These are phyloP conservation scores for Marchantia polymorpha DNA, from an alignment of 225 moss, liverwort and hornwort species.

Conservation along the genomic window DNA sequence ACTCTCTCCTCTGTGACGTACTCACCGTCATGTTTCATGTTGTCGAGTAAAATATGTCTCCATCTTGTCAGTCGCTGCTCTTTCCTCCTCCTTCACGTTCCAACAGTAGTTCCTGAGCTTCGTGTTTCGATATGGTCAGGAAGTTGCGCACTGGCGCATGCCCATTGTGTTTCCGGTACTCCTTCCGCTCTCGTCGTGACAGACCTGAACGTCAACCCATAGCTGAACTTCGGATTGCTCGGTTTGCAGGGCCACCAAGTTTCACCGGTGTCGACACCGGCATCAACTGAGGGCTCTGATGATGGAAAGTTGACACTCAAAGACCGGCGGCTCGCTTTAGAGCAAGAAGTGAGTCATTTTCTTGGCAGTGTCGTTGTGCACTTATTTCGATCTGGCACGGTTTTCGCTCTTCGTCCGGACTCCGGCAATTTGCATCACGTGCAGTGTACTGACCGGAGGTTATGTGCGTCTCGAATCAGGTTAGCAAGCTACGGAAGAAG, in stretches of 20 bases:
- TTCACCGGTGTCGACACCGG: slow-evolving; percentile 41
- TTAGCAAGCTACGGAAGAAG: slow-evolving; percentile 44
- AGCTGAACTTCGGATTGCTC: not conserved
- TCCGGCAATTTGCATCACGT: not conserved
- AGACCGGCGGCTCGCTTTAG: slow-evolving; percentile 43
- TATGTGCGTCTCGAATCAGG: slow-evolving; percentile 13
- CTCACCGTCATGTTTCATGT: not conserved
- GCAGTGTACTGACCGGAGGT: not conserved
- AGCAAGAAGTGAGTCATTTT: slow-evolving; percentile 35
- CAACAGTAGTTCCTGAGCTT: not conserved
- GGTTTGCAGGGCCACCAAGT: slow-evolving; percentile 41
- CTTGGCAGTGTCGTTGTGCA: not conserved
- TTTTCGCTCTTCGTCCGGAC: not conserved
- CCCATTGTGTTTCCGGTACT: not conserved
- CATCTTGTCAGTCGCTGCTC: too few species aligned
- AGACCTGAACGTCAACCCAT: not conserved
- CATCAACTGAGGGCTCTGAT: slow-evolving; percentile 37
- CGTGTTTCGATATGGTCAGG: not conserved
- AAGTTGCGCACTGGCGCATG: not conserved
- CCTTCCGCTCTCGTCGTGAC: not conserved
- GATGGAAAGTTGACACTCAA: slow-evolving; percentile 38
- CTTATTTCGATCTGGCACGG: not conserved
- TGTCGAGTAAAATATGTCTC: too few species aligned
- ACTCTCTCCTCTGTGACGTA: not conserved
- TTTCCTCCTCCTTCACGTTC: not conserved